phyloP scores from a whole-genome alignment of 2,329 filamentous ascomycete species.

The Hirsutella rhossiliensis region DNA sequence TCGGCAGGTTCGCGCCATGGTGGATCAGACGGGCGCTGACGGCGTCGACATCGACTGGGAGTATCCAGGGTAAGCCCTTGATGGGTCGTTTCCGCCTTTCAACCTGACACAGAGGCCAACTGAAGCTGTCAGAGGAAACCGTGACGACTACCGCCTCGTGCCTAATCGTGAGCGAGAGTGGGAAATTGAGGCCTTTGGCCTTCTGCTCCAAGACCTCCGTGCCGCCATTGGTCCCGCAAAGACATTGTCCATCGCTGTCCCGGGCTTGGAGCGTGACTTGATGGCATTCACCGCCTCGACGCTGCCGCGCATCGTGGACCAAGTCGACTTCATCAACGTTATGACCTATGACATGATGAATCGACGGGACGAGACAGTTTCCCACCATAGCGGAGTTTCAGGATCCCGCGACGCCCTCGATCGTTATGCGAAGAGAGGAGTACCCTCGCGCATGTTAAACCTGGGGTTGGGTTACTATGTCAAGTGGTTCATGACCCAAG shows the following conservation, averaged over 20 bases:
- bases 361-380: constrained; percentile 50
- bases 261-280: constrained; percentile 52
- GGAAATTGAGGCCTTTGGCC: constrained; percentile 52
- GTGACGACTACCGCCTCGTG: constrained; percentile 53
- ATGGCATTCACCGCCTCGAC: constrained; percentile 50
- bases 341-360: constrained; percentile 64
- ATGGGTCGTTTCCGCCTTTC: not conserved
- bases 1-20: constrained; percentile 50
- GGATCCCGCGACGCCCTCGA: constrained; percentile 42
- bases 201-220: constrained; percentile 47
- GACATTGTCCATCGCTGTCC: constrained; percentile 56
- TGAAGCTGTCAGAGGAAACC: constrained; percentile 42
- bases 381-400: constrained; percentile 52
- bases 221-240: constrained; percentile 41
- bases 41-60: constrained; percentile 57
- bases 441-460: constrained; percentile 40
- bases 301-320: constrained; percentile 42
- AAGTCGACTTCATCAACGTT: constrained; percentile 55
- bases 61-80: constrained; percentile 32
- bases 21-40: constrained; percentile 50
- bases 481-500: constrained; percentile 47
- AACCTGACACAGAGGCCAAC: not conserved
- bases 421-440: constrained; percentile 45
- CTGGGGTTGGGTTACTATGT: constrained; percentile 56
- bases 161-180: constrained; percentile 47